phyloP scores from a whole-genome alignment of 768 basidiomycete genomes.

The Xanthoconium stramineum region DNA sequence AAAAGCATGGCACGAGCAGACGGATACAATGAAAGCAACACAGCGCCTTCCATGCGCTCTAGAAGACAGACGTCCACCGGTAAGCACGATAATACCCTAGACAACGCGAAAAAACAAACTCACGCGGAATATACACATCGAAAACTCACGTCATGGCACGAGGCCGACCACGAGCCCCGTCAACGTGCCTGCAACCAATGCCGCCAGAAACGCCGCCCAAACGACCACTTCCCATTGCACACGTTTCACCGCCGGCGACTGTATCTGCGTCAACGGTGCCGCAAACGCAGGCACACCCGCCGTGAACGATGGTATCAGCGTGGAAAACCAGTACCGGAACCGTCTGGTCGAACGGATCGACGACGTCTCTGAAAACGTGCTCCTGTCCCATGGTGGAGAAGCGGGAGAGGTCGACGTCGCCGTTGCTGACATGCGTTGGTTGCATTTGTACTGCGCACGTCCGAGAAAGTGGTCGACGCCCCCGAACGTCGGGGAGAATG shows the following conservation, averaged over 20 bases:
- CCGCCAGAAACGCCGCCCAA: constrained; percentile 49
- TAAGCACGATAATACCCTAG: too few relatives aligned
- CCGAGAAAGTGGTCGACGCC: constrained; percentile 13
- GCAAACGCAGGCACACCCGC: constrained; percentile 65
- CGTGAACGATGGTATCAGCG: constrained; percentile 30
- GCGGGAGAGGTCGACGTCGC: neutral
- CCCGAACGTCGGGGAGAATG: neutral
- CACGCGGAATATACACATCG: too few relatives aligned
- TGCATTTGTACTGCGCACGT: constrained; percentile 31
- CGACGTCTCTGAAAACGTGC: neutral
- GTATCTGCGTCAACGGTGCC: constrained; percentile 62
- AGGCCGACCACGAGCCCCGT: constrained; percentile 28
- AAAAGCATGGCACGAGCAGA: too few relatives aligned
- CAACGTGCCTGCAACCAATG: constrained; percentile 36
- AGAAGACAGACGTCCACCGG: too few relatives aligned
- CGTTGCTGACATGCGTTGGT: constrained; percentile 6
- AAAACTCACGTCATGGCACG: constrained; percentile 1
- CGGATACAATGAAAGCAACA: too few relatives aligned
- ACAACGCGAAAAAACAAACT: too few relatives aligned
- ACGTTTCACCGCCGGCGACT: constrained; percentile 68
- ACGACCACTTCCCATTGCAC: constrained; percentile 86
- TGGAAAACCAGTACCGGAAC: constrained; percentile 5
- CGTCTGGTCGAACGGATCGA: neutral
- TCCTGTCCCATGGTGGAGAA: neutral
- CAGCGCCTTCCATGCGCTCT: too few relatives aligned